Evolutionary conservation across 225 moss, liverwort and hornwort species (phyloP), one percentile per base, ranked within the genome.

Genomic region (Pseudisothecium myosuroides): DNA sequence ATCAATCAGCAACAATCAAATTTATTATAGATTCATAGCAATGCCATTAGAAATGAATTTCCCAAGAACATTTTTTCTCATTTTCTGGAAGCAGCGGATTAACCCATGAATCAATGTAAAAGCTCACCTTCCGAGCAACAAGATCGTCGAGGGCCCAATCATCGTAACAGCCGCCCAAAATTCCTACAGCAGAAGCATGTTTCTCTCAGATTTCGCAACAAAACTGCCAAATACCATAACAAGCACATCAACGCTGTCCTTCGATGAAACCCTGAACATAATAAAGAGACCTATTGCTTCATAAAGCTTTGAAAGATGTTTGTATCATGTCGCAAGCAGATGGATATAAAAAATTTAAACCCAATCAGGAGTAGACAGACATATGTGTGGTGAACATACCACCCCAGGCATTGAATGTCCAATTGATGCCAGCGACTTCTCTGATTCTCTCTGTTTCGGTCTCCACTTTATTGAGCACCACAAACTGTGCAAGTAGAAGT

Each of bases 361-460:
- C 37, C 67, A 77, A 61, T 90, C 63, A 64, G 63, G 78, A 86
- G 36, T 71, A 71, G 62, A 88, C 82, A 83, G 85, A 76, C 47
- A 79, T n/a, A 49, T 55, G 69, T 54, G 71, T 82, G 69, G 27
- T 64, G 21, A 34, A 92, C 94, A 56, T 94, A 96, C 97, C 98
- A 71, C 98, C 98, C 97, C 97, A 98, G 49, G 95, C 90, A 91
- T 98, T 98, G 90, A 98, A 98, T 82, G 88, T 91, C 98, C 98
- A 98, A 60, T 89, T 82, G 66, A 98, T 92, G 87, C 93, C 98
- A 54, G 93, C 94, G 32, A 97, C 90, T 90, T 96, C 96, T 89
- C 96, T 96, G 68, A 95, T 89, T 72, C 76, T 91, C 87, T 94
- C 94, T 58, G 81, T 69, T 84, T 85, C 91, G 50, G 93, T 89